Evolutionary conservation across 225 moss, liverwort and hornwort genomes (phyloP), one percentile per base, ranked within the genome.

Genomic region (Climacium dendroides): DNA sequence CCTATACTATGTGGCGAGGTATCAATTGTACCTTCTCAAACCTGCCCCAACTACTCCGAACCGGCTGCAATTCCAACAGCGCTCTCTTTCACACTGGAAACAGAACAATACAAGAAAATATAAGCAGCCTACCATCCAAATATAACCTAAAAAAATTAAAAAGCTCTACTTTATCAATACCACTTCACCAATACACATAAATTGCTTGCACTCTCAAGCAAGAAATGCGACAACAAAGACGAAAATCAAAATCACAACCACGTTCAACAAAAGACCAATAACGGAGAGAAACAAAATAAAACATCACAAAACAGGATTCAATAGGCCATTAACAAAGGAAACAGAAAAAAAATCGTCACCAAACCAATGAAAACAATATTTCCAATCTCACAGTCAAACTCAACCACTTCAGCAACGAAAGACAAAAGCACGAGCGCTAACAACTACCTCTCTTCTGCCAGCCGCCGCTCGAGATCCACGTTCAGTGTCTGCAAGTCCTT

Each of bases 401-500:
- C 25, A 60, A 45, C 10, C 22, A 52, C 17, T 53, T 32, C 32
- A 53, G 13, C 32, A 39, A 13, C 32, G 41, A 25, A 43, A 35
- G 7, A 15, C 48, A 28, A 55, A 6, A 83, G 20, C 17, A 15
- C 9, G 13, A 14, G 25, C 39, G 12, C 39, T 25, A 1, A 24
- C 2, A 12, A 2, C 78, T 89, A 92, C 93, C 92, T 93, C 86
- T 93, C 89, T 19, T 90, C 91, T 19, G 93, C 93, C 39, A 89
- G 57, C 57, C 37, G 90, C 74, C 93, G 88, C 82, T 94, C 93
- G 30, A 95, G 92, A 84, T 92, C 96, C 74, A 96, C 93, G 23
- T 94, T 91, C 80, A 94, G 85, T 4, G 90, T 96, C 79, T 93
- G 94, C 88, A 81, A 94, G 75, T 95, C 95, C 88, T 92, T 96